Evolutionary conservation across 768 basidiomycete species (phyloP).

Genomic region (Dentipellis fragilis): DNA sequence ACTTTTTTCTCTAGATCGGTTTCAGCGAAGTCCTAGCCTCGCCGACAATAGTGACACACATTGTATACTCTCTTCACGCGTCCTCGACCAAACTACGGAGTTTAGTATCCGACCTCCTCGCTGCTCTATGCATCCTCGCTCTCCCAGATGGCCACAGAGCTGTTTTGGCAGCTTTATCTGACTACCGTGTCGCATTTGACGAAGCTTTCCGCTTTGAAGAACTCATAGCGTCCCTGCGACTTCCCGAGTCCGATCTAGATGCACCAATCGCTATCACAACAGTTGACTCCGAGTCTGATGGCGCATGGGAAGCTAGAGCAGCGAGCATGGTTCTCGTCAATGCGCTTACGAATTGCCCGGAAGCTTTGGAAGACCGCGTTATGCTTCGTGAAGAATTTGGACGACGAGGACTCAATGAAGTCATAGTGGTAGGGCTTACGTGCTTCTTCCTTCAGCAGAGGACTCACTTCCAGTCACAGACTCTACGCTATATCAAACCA

Average conservation of each 20-base stretch:
- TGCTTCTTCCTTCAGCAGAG: background rate
- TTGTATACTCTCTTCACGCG: slow-evolving; percentile 60
- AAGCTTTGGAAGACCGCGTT: slow-evolving; percentile 70
- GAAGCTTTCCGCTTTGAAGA: slow-evolving; percentile 77
- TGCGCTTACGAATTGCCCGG: slow-evolving; percentile 66
- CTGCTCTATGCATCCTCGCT: slow-evolving; percentile 74
- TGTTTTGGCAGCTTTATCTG: slow-evolving; percentile 71
- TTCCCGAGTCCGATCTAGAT: slow-evolving; percentile 36
- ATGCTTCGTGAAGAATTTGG: slow-evolving; percentile 75
- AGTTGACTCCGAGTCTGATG: slow-evolving; percentile 38
- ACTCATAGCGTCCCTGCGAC: slow-evolving; percentile 51
- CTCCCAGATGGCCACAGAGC: slow-evolving; percentile 59
- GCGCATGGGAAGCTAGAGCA: slow-evolving; percentile 73
- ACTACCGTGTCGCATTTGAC: slow-evolving; percentile 60
- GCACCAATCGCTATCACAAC: slow-evolving; percentile 15
- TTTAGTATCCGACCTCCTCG: slow-evolving; percentile 67
- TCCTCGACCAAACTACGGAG: slow-evolving; percentile 61
- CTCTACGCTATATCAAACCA: slow-evolving; percentile 63
- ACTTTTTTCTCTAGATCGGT: slow-evolving; percentile 41
- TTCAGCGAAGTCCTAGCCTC: slow-evolving; percentile 58
- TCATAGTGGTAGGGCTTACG: slow-evolving; percentile 57
- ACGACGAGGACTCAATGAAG: slow-evolving; percentile 74
- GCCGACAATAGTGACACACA: slow-evolving; percentile 57
- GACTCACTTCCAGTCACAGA: slow-evolving; percentile 29
- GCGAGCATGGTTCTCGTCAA: slow-evolving; percentile 74